These are phyloP conservation scores for Penicillium aurantiogriseum DNA, from an alignment of 2,329 filamentous ascomycete species.

Conservation along the genomic window DNA sequence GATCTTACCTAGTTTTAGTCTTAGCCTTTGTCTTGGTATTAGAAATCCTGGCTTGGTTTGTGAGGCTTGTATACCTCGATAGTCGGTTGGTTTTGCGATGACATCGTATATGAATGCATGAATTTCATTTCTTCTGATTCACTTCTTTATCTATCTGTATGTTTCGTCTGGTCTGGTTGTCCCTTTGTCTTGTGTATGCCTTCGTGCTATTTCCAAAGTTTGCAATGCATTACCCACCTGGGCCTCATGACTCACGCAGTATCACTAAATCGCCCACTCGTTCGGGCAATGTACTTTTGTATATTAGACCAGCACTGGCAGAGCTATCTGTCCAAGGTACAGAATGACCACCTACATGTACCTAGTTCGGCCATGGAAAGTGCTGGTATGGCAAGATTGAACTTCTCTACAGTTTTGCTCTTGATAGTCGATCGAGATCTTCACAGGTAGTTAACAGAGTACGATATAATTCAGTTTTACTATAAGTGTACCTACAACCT, in stretches of 20 bases:
- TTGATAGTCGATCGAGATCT: background rate
- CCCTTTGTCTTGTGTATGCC: background rate
- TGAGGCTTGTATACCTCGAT: background rate
- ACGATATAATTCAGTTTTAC: background rate
- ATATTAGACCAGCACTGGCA: background rate
- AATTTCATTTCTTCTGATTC: background rate
- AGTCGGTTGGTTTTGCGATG: background rate
- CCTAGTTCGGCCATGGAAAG: background rate
- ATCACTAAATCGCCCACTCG: background rate
- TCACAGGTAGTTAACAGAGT: background rate
- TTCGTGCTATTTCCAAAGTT: background rate
- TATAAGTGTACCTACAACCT: background rate
- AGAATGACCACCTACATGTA: background rate
- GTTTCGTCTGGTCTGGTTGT: background rate
- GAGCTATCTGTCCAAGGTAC: background rate
- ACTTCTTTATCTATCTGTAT: background rate
- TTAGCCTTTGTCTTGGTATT: background rate
- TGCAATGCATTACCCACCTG: too few species aligned
- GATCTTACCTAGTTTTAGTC: background rate
- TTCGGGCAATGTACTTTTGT: background rate
- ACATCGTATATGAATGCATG: background rate
- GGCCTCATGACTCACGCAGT: too few species aligned
- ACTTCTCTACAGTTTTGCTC: background rate
- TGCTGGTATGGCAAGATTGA: background rate
- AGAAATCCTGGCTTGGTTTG: background rate